These are phyloP conservation scores for Anethum foeniculum DNA, from an alignment of 140 eudicot species.

Conservation along the genomic window DNA sequence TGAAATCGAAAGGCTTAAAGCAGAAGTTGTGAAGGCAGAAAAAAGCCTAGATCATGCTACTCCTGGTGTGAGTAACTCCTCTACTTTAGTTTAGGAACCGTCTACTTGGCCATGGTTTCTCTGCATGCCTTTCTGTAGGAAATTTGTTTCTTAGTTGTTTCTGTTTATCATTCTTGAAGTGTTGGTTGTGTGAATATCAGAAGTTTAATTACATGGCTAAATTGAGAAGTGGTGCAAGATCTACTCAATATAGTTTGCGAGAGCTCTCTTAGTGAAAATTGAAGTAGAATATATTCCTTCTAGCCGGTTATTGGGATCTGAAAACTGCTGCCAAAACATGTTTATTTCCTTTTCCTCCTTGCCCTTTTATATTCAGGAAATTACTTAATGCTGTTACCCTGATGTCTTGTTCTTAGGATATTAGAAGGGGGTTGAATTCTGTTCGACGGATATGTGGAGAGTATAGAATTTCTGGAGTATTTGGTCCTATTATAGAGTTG, in stretches of 20 bases:
- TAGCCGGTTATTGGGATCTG: neutral
- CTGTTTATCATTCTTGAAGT: neutral
- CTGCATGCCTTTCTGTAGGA: neutral
- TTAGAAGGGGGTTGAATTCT: slow-evolving; percentile 81
- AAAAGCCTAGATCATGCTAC: slow-evolving; percentile 93
- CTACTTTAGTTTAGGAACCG: neutral
- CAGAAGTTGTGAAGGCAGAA: slow-evolving; percentile 85
- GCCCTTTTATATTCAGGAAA: neutral
- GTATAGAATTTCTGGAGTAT: slow-evolving; percentile 55
- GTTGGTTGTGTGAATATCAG: neutral
- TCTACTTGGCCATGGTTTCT: neutral
- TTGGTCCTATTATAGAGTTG: slow-evolving; percentile 80
- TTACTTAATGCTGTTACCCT: neutral
- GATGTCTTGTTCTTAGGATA: slow-evolving; percentile 46
- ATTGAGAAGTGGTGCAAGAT: neutral
- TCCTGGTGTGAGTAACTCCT: slow-evolving; percentile 71
- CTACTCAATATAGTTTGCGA: neutral
- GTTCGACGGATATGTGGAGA: slow-evolving; percentile 73
- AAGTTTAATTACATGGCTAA: neutral
- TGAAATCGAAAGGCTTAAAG: slow-evolving; percentile 78
- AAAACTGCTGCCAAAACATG: neutral
- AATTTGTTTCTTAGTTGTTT: neutral
- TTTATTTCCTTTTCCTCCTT: neutral
- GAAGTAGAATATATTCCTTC: neutral
- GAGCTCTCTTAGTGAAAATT: neutral